These are phyloP conservation scores for Penicillium coffeae DNA, from an alignment of 495 filamentous ascomycete genomes.

Conservation along the genomic window DNA sequence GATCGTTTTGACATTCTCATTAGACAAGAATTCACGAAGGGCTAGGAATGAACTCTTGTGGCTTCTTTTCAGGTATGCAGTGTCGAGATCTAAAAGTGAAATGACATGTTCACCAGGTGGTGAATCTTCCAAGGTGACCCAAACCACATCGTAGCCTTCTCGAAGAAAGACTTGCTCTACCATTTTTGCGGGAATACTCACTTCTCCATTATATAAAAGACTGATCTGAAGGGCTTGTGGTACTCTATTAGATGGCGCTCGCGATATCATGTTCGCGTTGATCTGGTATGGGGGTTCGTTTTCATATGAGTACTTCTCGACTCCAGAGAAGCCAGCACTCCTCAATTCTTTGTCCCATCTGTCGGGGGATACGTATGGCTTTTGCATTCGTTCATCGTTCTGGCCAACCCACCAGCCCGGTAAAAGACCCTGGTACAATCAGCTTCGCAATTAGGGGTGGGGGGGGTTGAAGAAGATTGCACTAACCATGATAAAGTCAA, in stretches of 20 bases:
- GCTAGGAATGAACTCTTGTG: conserved; percentile 9
- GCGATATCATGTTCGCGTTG: conserved; percentile 30
- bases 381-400: conserved; percentile 16
- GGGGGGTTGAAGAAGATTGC: no score
- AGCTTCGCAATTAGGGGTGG: no score
- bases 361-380: conserved; percentile 25
- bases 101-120: conserved; percentile 6
- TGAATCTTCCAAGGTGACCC: neutral
- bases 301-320: conserved; percentile 28
- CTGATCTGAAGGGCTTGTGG: neutral
- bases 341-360: conserved; percentile 30
- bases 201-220: neutral
- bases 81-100: conserved; percentile 18
- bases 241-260: conserved; percentile 2
- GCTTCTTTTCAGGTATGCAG: conserved; percentile 33
- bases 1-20: neutral
- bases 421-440: neutral
- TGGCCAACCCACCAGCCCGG: conserved; percentile 16
- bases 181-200: neutral
- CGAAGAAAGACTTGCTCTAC: neutral
- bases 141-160: neutral
- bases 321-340: conserved; percentile 28
- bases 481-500: no score
- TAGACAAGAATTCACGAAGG: conserved; percentile 10
- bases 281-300: conserved; percentile 26